A percentile compares a stretch with the other conserved stretches of the same genome.
Conservation (phyloP, 1,284 basidiomycete genomes). For the Tilletia horrida region DNA sequence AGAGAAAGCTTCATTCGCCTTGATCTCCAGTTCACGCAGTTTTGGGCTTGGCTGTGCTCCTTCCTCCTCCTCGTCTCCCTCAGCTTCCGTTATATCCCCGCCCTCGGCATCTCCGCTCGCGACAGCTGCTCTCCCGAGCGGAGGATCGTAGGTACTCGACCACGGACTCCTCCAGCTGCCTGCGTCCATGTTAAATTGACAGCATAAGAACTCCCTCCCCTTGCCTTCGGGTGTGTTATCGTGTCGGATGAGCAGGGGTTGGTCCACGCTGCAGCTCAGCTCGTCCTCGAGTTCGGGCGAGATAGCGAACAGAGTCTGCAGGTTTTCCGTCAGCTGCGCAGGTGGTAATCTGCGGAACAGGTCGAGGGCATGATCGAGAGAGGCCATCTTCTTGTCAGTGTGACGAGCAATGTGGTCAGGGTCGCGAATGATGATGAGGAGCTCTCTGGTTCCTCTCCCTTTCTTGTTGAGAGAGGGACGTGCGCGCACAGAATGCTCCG, state of each 20-base stretch:
- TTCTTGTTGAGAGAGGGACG: no score
- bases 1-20: constrained; percentile 93
- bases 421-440: no score
- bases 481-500: no score
- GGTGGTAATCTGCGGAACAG: constrained; percentile 92
- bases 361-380: constrained; percentile 64
- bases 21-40: constrained; percentile 84
- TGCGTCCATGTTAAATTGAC: constrained; percentile 96
- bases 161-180: constrained; percentile 94
- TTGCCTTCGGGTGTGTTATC: constrained; percentile 65
- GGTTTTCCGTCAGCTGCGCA: constrained; percentile 81
- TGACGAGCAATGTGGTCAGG: no score
- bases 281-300: constrained; percentile 91
- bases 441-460: no score
- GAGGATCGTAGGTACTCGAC: constrained; percentile 87
- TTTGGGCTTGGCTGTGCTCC: constrained; percentile 79
- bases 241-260: constrained; percentile 77
- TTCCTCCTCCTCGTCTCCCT: constrained; percentile 57
- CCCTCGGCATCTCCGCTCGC: neutral
- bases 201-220: constrained; percentile 85
- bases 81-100: neutral
- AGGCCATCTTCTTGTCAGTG: neutral
- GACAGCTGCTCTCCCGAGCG: constrained; percentile 59
- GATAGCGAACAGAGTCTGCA: constrained; percentile 69
- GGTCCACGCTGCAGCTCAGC: constrained; percentile 88